Evolutionary conservation across 768 basidiomycete genomes (phyloP), one percentile per base, ranked within the genome.

Genomic region (Pleurotus giganteus): DNA sequence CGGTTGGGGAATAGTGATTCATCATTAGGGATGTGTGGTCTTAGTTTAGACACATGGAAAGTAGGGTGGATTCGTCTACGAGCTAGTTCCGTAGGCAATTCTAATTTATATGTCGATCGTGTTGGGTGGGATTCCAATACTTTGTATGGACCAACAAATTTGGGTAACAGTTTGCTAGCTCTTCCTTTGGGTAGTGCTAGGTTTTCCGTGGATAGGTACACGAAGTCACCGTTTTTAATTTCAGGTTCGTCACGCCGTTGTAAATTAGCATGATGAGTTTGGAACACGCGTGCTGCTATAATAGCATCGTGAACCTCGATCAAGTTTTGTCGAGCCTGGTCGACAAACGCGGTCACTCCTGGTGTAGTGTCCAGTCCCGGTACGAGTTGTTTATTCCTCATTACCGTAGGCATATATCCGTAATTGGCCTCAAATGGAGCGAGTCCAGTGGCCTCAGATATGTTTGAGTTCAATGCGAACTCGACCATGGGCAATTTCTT

Each of bases 131-230:
- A 58, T 15, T 59, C 31, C 0, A 63, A 1, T 0, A 77, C 65
- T 2, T 58, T 47, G 50, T 66, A 78, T 0, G 75, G 78, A 4
- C 78, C 73, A 12, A 77, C 61, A 50, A 58, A 76, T 29, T 69
- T 70, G 0, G 71, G 76, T 0, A 65, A 19, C 0, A 78, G 58
- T 42, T 76, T 77, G 4, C 58, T 17, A 0, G 72, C 71, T 4
- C 66, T 34, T 7, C 65, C 68, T 27, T 69, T 70, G 2, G 68
- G 74, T 7, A 74, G 27, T 1, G 56, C 42, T 0, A 79, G 56
- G 54, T 77, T 74, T 32, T 69, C 55, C 0, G 71, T 74, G 0
- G 73, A 71, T 4, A 78, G 41, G 39, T 74, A 75, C 0, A 71
- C 74, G 6, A 65, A 27, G 7, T 65, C 60, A 0, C 71, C 71